Conservation (phyloP, 305 asterid genomes). For the Petunia hybrid region DNA sequence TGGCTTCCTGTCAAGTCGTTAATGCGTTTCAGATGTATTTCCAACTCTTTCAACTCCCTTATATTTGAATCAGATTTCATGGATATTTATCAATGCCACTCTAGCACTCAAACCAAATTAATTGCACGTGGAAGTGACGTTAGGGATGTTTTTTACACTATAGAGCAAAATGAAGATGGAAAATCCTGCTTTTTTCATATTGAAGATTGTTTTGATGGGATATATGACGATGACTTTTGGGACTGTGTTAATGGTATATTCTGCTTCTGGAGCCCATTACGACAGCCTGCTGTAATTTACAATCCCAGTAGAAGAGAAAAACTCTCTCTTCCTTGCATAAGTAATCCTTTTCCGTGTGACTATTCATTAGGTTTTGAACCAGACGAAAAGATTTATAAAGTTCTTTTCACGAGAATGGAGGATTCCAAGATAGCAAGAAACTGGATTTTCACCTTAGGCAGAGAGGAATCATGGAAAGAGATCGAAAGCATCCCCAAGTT, state of each 20-base stretch:
- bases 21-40: background rate
- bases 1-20: background rate
- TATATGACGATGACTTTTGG: too few relatives aligned
- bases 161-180: background rate
- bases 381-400: background rate
- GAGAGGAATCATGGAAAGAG: background rate
- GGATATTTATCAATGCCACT: background rate
- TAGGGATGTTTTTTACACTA: background rate
- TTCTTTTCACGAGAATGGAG: background rate
- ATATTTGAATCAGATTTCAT: background rate
- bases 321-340: background rate
- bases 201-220: background rate
- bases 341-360: background rate
- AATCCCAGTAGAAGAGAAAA: background rate
- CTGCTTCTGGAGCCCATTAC: background rate
- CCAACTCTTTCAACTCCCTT: background rate
- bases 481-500: background rate
- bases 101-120: background rate
- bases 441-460: background rate
- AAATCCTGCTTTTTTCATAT: background rate
- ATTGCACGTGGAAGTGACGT: background rate
- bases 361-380: conserved; percentile 1
- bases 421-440: too few relatives aligned
- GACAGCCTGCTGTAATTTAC: background rate
- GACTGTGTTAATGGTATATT: background rate